These are phyloP conservation scores for Coix lacrymajobi DNA, from an alignment of 176 grass and related monocot species.

Conservation along the genomic window DNA sequence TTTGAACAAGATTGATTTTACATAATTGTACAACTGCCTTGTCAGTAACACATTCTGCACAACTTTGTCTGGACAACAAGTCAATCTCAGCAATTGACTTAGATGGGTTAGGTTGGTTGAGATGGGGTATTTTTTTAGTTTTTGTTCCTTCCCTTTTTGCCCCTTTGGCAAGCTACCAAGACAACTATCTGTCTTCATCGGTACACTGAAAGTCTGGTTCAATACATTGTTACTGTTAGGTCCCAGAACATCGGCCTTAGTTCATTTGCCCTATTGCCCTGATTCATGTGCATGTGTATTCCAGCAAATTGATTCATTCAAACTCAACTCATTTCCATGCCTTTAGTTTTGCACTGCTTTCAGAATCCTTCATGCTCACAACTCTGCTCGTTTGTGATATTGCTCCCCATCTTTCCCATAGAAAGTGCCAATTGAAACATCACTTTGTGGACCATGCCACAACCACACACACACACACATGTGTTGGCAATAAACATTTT, in stretches of 20 bases:
- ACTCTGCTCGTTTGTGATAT: neutral
- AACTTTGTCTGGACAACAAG: neutral
- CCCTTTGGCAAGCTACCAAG: neutral
- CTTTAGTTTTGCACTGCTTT: neutral
- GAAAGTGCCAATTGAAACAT: neutral
- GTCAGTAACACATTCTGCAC: neutral
- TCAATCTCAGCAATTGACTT: neutral
- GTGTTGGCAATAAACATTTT: neutral
- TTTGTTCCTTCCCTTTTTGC: neutral
- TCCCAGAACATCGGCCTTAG: neutral
- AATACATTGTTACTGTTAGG: neutral
- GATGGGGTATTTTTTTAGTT: neutral
- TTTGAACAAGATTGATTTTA: neutral
- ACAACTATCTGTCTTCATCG: neutral
- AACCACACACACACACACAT: neutral
- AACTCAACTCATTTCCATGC: neutral
- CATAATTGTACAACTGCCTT: neutral
- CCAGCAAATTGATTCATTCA: neutral
- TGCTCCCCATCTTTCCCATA: neutral
- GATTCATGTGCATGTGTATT: neutral
- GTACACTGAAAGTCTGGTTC: neutral
- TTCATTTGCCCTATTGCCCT: neutral
- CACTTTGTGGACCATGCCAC: neutral
- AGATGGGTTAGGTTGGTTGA: neutral
- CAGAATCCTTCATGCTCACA: neutral